Conservation (phyloP, 2,329 filamentous ascomycete species). For the Neonectria punicea region DNA sequence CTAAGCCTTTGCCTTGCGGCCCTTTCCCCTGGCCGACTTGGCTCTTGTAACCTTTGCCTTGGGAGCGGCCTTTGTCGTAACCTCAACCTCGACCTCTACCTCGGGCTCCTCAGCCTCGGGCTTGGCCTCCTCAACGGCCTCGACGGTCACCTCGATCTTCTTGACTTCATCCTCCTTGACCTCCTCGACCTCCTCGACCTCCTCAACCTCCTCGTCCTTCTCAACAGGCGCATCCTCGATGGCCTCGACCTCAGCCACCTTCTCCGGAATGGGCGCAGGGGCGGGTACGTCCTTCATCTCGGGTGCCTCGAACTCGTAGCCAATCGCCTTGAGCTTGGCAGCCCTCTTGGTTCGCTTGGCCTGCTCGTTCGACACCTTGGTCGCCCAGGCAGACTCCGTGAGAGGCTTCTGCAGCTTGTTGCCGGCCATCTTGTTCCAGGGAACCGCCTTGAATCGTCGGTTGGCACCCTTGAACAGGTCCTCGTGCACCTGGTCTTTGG, state of each 20-base stretch:
- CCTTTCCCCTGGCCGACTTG: constrained; percentile 50
- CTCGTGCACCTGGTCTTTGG: constrained; percentile 80
- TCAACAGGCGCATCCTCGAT: constrained; percentile 52
- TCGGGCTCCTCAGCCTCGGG: constrained; percentile 17
- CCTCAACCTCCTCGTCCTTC: constrained; percentile 43
- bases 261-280: constrained; percentile 52
- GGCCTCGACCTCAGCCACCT: constrained; percentile 45
- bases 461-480: constrained; percentile 92
- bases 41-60: constrained; percentile 44
- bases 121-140: constrained; percentile 33
- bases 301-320: constrained; percentile 84
- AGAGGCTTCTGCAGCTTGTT: constrained; percentile 77
- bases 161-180: constrained; percentile 36
- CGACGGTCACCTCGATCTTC: not conserved
- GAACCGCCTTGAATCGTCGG: constrained; percentile 86
- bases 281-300: constrained; percentile 68
- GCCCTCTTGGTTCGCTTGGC: constrained; percentile 74
- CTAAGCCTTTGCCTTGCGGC: constrained; percentile 52
- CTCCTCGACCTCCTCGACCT: constrained; percentile 45
- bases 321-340: constrained; percentile 80
- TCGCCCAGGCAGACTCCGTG: constrained; percentile 81
- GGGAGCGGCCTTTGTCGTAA: constrained; percentile 30
- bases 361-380: constrained; percentile 78
- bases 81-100: constrained; percentile 28
- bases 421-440: constrained; percentile 88